Evolutionary conservation across 169 alveolate species (phyloP), one percentile per base, ranked within the genome.

Genomic region (Plasmodium sp.): DNA sequence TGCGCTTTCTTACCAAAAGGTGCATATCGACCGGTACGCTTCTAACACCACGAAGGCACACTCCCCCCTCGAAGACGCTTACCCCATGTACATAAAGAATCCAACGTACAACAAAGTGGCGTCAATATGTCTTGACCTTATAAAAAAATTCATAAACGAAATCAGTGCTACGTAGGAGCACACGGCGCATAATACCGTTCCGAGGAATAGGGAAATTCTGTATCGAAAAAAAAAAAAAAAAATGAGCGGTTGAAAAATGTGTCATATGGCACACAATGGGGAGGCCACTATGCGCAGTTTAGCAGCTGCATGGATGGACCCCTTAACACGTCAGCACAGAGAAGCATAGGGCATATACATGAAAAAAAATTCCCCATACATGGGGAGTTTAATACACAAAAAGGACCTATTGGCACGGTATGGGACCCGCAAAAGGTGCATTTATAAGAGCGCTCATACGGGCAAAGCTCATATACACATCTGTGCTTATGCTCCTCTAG

Each of bases 71-170:
- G 2, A 22, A 84, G 27, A 72, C n/a, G 31, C 22, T 43, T 88
- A 88, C 94, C 94, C 94, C 94, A 88, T 88, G 73, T 88, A 88
- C 94, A 88, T 88, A 88, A 88, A 88, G 22, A 88, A 88, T 88
- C 94, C 94, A 58, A 81, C 79, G 58, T 88, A 88, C 77, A 88
- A 88, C 48, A 88, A 73, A 4, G 90, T 80, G 10, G 94, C 62
- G 54, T 88, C 94, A 33, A 88, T 77, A 62, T 22, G 43, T 88
- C 73, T 39, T 58, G 94, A 88, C 72, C 94, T 88, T 88, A 88
- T 88, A 45, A 88, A 88, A 80, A 88, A 88, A 39, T 88, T 88
- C 94, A 88, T 80, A 88, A 88, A 88, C 7, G 94, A 88, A 80
- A 88, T 18, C 71, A 88, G 58, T 45, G 94, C 62, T 56, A 88